These are phyloP conservation scores for Triticum timopheevii DNA, from an alignment of 176 grass and related monocot genomes.

Conservation along the genomic window DNA sequence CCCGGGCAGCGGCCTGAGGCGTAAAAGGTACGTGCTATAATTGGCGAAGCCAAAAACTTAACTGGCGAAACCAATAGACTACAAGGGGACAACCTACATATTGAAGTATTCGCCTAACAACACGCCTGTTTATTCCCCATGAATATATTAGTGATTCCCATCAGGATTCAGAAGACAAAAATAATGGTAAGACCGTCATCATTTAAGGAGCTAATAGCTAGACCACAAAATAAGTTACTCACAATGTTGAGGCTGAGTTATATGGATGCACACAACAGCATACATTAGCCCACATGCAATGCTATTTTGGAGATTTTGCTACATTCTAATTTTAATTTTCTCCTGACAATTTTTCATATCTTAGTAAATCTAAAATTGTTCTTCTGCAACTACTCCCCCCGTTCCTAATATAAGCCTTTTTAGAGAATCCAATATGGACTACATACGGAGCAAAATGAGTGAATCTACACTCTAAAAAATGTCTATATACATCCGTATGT, in stretches of 20 bases:
- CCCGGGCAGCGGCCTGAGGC: too few species aligned
- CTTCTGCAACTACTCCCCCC: neutral
- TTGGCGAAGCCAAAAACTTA: neutral
- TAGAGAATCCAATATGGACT: too few species aligned
- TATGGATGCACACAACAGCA: neutral
- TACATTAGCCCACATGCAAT: neutral
- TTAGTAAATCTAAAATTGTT: neutral
- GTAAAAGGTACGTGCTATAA: neutral
- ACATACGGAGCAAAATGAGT: too few species aligned
- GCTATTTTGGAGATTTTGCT: neutral
- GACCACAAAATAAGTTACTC: neutral
- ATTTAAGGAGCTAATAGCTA: neutral
- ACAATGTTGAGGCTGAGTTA: neutral
- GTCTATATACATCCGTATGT: too few species aligned
- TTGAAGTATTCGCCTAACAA: neutral
- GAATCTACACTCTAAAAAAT: too few species aligned
- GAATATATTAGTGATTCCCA: neutral
- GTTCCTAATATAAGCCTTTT: too few species aligned
- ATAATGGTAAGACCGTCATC: neutral
- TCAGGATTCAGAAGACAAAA: neutral
- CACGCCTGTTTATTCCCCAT: neutral
- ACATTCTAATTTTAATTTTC: neutral
- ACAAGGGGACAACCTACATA: neutral
- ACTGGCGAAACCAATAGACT: neutral
- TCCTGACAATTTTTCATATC: neutral